These are phyloP conservation scores for Aspergillus ostianus DNA, from an alignment of 495 filamentous ascomycete genomes.

Conservation along the genomic window DNA sequence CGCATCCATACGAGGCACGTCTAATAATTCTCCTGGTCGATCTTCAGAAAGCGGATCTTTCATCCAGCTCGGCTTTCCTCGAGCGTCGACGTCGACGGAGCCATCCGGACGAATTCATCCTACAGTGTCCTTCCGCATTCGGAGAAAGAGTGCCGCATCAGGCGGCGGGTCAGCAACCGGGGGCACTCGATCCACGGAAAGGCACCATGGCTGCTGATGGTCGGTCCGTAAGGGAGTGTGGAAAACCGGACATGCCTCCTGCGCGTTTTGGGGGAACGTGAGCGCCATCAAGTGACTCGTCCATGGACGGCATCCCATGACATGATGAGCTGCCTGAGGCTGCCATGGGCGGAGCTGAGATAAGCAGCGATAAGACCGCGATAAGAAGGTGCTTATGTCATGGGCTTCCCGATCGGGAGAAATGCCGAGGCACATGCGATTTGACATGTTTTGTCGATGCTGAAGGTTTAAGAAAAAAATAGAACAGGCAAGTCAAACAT, in stretches of 20 bases:
- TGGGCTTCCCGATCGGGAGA: background rate
- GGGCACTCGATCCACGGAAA: background rate
- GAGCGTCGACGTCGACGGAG: background rate
- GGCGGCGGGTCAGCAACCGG: constrained; percentile 7
- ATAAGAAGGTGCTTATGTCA: background rate
- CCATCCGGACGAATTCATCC: constrained; percentile 13
- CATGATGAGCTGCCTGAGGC: background rate
- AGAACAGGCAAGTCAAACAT: background rate
- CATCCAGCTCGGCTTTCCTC: background rate
- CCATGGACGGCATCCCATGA: background rate
- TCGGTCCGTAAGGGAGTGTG: background rate
- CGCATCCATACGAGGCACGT: background rate
- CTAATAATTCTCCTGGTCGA: background rate
- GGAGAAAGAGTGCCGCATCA: constrained; percentile 29
- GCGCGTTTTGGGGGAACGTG: no score
- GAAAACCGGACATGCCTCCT: background rate
- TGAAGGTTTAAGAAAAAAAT: background rate
- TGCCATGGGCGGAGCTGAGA: background rate
- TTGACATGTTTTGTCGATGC: background rate
- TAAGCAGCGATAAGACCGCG: no score
- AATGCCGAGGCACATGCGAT: background rate
- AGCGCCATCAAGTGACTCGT: background rate
- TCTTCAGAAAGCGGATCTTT: constrained; percentile 1
- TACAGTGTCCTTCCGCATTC: constrained; percentile 26
- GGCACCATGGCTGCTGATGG: background rate